These are phyloP conservation scores for Plasmodium gallinaceum DNA, from an alignment of 169 alveolate species.

Conservation along the genomic window DNA sequence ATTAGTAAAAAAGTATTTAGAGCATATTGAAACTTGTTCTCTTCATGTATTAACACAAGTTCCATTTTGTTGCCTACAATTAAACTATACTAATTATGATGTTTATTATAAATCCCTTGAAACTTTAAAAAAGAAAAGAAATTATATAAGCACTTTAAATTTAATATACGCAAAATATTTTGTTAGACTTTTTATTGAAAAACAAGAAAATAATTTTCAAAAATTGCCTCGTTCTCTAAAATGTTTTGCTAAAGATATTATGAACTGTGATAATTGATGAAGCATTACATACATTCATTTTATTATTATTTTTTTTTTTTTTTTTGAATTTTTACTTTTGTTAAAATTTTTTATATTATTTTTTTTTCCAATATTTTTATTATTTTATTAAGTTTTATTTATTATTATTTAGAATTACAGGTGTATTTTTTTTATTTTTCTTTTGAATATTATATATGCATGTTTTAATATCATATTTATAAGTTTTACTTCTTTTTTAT, in stretches of 20 bases:
- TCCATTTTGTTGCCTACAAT: slow-evolving; percentile 73
- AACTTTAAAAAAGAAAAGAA: slow-evolving; percentile 40
- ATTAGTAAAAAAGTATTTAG: slow-evolving; percentile 59
- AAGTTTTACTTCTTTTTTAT: no score
- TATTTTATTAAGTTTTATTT: no score
- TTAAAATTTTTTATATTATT: no score
- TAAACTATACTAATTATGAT: slow-evolving; percentile 54
- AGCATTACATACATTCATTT: not conserved
- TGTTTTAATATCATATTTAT: no score
- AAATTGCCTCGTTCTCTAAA: slow-evolving; percentile 69
- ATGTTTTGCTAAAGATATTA: slow-evolving; percentile 68
- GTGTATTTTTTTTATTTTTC: no score
- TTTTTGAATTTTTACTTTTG: no score
- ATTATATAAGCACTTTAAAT: slow-evolving; percentile 61
- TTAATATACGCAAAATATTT: slow-evolving; percentile 77
- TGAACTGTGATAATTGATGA: slow-evolving; percentile 43
- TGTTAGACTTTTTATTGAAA: slow-evolving; percentile 72
- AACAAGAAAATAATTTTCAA: slow-evolving; percentile 74
- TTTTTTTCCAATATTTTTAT: no score
- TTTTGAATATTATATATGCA: no score
- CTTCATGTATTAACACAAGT: slow-evolving; percentile 78
- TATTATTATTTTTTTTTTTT: not conserved
- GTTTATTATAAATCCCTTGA: slow-evolving; percentile 73
- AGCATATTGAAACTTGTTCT: slow-evolving; percentile 45
- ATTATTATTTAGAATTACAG: no score